Percentiles rank a stretch among this genome's conserved stretches.
phyloP scores from a whole-genome alignment of 2,329 filamentous ascomycete species.

The Penicillium sp. region DNA sequence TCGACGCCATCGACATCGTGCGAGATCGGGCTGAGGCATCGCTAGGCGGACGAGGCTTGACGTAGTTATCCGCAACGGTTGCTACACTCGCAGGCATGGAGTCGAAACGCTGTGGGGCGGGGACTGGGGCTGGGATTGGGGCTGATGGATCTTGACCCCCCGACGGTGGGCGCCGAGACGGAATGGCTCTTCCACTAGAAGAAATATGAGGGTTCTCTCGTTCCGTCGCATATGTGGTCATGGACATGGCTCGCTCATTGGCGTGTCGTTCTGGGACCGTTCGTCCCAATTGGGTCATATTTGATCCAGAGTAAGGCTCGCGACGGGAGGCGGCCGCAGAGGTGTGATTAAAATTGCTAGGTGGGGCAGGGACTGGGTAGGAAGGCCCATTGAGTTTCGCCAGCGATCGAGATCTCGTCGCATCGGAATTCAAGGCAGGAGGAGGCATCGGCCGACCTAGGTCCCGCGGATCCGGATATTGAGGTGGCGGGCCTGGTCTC shows the following conservation, averaged over 20 bases:
- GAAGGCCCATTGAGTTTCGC: slow-evolving; percentile 75
- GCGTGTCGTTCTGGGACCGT: slow-evolving; percentile 89
- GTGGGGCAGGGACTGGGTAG: slow-evolving; percentile 62
- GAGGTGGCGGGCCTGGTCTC: slow-evolving; percentile 55
- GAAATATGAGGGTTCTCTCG: slow-evolving; percentile 83
- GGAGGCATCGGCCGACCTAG: slow-evolving; percentile 63
- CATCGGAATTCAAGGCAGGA: slow-evolving; percentile 79
- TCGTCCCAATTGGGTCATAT: slow-evolving; percentile 85
- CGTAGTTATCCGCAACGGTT: slow-evolving; percentile 48
- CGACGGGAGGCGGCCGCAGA: slow-evolving; percentile 79
- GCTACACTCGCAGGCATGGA: slow-evolving; percentile 61
- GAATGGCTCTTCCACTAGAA: slow-evolving; percentile 83
- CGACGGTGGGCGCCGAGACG: slow-evolving; percentile 70
- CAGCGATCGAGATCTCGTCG: slow-evolving; percentile 91
- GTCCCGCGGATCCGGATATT: slow-evolving; percentile 64
- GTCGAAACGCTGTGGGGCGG: slow-evolving; percentile 29
- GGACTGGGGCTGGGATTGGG: slow-evolving; percentile 10
- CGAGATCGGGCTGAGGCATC: slow-evolving; percentile 55
- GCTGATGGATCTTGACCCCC: slow-evolving; percentile 38
- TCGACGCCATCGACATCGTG: slow-evolving; percentile 91
- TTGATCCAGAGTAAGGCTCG: slow-evolving; percentile 69
- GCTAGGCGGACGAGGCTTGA: slow-evolving; percentile 46
- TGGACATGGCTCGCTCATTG: slow-evolving; percentile 94
- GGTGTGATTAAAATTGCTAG: slow-evolving; percentile 66
- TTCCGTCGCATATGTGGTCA: slow-evolving; percentile 81